phyloP scores from a whole-genome alignment of 2,329 filamentous ascomycete species.

The Epicoccum sorghinum region DNA sequence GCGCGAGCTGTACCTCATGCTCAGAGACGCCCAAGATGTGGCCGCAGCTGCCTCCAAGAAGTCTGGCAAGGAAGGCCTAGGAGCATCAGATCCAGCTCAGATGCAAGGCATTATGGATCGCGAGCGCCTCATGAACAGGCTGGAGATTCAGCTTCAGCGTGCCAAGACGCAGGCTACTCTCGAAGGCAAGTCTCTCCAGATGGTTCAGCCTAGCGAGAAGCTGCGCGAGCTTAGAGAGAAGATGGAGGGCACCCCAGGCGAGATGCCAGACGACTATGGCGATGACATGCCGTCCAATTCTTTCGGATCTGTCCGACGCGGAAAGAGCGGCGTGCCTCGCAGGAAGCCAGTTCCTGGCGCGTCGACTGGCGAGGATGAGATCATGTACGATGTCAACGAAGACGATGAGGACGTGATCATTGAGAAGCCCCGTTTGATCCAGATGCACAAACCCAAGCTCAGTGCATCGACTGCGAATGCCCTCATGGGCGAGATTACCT shows the following conservation, averaged over 20 bases:
- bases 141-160: conserved; percentile 93
- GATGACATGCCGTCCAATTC: conserved; percentile 71
- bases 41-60: conserved; percentile 84
- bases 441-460: conserved; percentile 75
- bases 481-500: conserved; percentile 73
- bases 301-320: conserved; percentile 56
- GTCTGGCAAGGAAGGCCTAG: conserved; percentile 57
- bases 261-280: conserved; percentile 49
- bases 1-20: conserved; percentile 95
- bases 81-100: conserved; percentile 70
- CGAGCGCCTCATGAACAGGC: conserved; percentile 86
- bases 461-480: conserved; percentile 67
- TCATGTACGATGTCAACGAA: conserved; percentile 46
- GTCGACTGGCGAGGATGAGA: conserved; percentile 47
- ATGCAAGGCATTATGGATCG: conserved; percentile 94
- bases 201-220: conserved; percentile 82
- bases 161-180: conserved; percentile 98
- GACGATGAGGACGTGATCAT: conserved; percentile 68
- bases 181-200: conserved; percentile 85
- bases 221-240: conserved; percentile 89
- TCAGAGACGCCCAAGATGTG: conserved; percentile 94
- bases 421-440: conserved; percentile 79
- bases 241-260: conserved; percentile 74
- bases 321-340: conserved; percentile 49
- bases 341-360: conserved; percentile 47